These are phyloP conservation scores for Porcisia deanei DNA, from an alignment of 208 protist genomes.

Conservation along the genomic window DNA sequence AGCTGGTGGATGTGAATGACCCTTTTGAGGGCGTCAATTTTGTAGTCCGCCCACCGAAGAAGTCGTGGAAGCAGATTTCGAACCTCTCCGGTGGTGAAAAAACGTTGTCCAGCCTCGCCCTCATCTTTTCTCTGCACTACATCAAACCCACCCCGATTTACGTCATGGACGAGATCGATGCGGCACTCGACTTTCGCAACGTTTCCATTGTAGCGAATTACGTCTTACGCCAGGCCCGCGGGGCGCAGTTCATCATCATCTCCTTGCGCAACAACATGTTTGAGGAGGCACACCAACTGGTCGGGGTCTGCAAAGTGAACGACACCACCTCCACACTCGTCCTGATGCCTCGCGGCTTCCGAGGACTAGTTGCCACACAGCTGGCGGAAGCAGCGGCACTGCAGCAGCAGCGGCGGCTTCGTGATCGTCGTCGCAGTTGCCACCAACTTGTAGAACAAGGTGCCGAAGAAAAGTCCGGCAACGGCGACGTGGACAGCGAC, in stretches of 20 bases:
- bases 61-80: slow-evolving; percentile 99
- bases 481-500: neutral
- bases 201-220: slow-evolving; percentile 99
- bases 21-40: slow-evolving; percentile 99
- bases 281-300: slow-evolving; percentile 97
- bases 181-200: slow-evolving; percentile 99
- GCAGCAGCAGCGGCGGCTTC: slow-evolving; percentile 3
- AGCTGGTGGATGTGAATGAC: slow-evolving; percentile 99
- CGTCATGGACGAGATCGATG: slow-evolving; percentile 99
- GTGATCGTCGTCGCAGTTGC: slow-evolving; percentile 7
- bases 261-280: slow-evolving; percentile 98
- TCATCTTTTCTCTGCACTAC: slow-evolving; percentile 99
- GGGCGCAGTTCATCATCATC: slow-evolving; percentile 99
- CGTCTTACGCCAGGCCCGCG: slow-evolving; percentile 97
- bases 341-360: slow-evolving; percentile 94
- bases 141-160: slow-evolving; percentile 99
- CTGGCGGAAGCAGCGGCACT: slow-evolving; percentile 13
- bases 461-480: neutral
- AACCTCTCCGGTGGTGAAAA: slow-evolving; percentile 99
- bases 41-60: slow-evolving; percentile 99
- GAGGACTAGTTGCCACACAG: slow-evolving; percentile 35
- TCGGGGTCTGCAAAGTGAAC: slow-evolving; percentile 99
- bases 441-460: neutral
- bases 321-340: slow-evolving; percentile 97
- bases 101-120: slow-evolving; percentile 98